Evolutionary conservation across 306 rosid species (phyloP).

Genomic region (Myrica gale): DNA sequence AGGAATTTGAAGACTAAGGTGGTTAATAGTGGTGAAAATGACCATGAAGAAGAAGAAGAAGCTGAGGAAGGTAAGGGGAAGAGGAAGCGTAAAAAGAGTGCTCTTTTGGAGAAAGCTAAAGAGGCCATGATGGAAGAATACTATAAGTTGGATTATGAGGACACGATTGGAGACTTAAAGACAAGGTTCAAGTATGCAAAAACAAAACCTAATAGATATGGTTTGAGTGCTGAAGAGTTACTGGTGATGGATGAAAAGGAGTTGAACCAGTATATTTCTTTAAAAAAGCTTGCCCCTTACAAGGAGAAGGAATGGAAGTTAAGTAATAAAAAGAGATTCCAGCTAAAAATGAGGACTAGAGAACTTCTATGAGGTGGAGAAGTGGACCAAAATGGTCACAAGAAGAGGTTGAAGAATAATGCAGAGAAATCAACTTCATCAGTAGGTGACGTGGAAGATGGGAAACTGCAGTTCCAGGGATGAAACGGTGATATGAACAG

Average conservation of each 20-base stretch:
- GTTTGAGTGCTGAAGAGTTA: constrained; percentile 57
- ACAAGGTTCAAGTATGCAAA: constrained; percentile 90
- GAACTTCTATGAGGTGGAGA: constrained; percentile 47
- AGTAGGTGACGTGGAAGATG: constrained; percentile 27
- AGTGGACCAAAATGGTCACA: constrained; percentile 29
- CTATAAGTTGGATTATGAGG: constrained; percentile 83
- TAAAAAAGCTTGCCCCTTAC: constrained; percentile 86
- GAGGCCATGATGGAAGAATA: constrained; percentile 87
- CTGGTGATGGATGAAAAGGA: constrained; percentile 69
- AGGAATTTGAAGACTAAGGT: constrained; percentile 46
- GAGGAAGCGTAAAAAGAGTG: constrained; percentile 64
- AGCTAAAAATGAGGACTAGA: constrained; percentile 58
- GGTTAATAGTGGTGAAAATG: constrained; percentile 38
- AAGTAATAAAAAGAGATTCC: constrained; percentile 51
- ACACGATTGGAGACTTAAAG: constrained; percentile 81
- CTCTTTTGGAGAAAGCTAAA: constrained; percentile 80
- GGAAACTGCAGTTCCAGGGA: constrained; percentile 34
- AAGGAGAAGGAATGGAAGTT: constrained; percentile 76
- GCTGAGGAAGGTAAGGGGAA: constrained; percentile 54
- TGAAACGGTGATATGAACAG: constrained; percentile 29
- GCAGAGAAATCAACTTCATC: constrained; percentile 36
- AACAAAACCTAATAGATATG: constrained; percentile 62
- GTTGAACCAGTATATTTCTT: constrained; percentile 70
- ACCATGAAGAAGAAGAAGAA: constrained; percentile 34
- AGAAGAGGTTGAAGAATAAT: constrained; percentile 35